These are phyloP conservation scores for Coemansia sp. DNA, from an alignment of 192 early-diverging fungal species.

Conservation along the genomic window DNA sequence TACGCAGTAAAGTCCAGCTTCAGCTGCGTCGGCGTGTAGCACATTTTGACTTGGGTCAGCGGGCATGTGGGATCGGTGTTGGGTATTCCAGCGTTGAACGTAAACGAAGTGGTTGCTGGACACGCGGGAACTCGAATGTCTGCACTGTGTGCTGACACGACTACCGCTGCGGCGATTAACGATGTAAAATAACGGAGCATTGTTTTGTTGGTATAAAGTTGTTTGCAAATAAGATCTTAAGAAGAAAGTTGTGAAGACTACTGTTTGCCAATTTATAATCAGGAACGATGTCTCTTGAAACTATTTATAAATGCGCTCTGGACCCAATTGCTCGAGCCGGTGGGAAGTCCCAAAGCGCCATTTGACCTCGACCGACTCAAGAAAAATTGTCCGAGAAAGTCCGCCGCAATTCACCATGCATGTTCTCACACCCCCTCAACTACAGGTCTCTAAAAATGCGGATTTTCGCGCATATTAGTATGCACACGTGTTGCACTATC, in stretches of 20 bases:
- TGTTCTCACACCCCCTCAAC: not conserved
- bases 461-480: not conserved
- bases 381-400: slow-evolving; percentile 1
- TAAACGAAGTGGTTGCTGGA: slow-evolving; percentile 18
- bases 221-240: no score
- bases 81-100: slow-evolving; percentile 39
- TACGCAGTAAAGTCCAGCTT: slow-evolving; percentile 39
- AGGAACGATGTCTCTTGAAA: no score
- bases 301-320: no score
- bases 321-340: not conserved
- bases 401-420: not conserved
- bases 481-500: not conserved
- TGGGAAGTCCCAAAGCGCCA: not conserved
- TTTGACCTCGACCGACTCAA: slow-evolving; percentile 2
- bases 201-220: not conserved
- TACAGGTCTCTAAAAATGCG: no score
- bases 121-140: slow-evolving; percentile 27
- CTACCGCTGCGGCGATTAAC: not conserved
- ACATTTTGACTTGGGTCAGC: slow-evolving; percentile 30
- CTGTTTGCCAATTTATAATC: no score
- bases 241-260: no score
- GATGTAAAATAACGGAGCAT: not conserved
- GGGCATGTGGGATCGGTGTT: slow-evolving; percentile 24
- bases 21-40: slow-evolving; percentile 42
- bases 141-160: not conserved